phyloP scores from a whole-genome alignment of 495 filamentous ascomycete genomes.

The Lepraria neglecta region DNA sequence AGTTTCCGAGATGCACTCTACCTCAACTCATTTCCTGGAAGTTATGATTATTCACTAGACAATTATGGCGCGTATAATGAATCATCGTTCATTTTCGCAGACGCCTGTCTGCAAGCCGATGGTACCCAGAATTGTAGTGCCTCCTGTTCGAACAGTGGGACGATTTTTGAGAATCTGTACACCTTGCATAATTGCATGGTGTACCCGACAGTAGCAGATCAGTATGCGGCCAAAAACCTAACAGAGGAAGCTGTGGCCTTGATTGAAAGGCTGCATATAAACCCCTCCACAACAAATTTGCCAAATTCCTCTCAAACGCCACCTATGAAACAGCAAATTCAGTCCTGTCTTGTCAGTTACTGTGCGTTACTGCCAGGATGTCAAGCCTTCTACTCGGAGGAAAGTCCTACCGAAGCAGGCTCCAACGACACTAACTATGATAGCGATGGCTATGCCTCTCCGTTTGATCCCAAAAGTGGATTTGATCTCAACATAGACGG shows the following conservation, averaged over 20 bases:
- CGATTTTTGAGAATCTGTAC: slow-evolving; percentile 1
- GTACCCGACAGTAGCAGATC: not conserved
- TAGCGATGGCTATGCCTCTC: not conserved
- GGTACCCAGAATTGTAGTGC: slow-evolving; percentile 1
- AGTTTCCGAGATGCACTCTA: not conserved
- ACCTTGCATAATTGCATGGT: slow-evolving; percentile 16
- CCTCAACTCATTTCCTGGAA: not conserved
- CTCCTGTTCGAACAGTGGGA: not conserved
- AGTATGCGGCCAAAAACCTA: not conserved
- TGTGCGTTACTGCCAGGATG: not conserved
- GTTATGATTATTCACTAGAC: too few species aligned
- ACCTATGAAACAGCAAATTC: not conserved
- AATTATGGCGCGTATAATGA: not conserved
- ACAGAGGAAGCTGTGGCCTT: not conserved
- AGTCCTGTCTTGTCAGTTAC: slow-evolving; percentile 10
- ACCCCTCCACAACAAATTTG: not conserved
- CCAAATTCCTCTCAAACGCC: not conserved
- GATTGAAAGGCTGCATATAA: not conserved
- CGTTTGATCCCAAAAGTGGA: not conserved
- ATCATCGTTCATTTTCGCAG: not conserved
- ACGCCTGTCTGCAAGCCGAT: not conserved
- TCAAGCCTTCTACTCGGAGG: not conserved
- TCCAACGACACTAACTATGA: too few species aligned
- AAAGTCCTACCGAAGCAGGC: too few species aligned
- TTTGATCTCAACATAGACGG: slow-evolving; percentile 1